A percentile compares a stretch with the other conserved stretches of the same genome.
phyloP scores from a whole-genome alignment of 176 grass and related monocot species.

The Oryza punctata region DNA sequence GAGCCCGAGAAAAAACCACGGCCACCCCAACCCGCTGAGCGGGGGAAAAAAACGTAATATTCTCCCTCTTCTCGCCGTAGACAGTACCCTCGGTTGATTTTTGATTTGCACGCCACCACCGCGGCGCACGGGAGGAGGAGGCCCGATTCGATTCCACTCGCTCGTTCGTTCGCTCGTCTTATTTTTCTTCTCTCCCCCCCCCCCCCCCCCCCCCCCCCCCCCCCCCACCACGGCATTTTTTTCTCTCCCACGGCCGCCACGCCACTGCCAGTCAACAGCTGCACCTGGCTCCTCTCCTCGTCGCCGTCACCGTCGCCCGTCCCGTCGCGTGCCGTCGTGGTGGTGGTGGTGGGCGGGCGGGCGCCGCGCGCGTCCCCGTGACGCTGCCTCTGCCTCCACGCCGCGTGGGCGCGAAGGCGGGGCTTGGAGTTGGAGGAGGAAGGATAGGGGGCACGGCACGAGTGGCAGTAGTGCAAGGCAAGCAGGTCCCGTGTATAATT shows the following conservation, averaged over 20 bases:
- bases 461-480: conserved; percentile 29
- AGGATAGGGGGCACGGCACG: conserved; percentile 42
- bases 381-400: conserved; percentile 14
- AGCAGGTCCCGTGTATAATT: conserved; percentile 17
- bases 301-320: background rate
- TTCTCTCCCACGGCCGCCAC: background rate
- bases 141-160: conserved; percentile 27
- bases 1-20: background rate
- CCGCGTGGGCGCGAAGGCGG: conserved; percentile 44
- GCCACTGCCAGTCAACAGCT: conserved; percentile 29
- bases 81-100: background rate
- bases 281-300: background rate
- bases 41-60: conserved; percentile 12
- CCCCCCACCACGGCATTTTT: background rate
- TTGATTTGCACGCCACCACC: conserved; percentile 8
- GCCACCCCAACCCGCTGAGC: background rate
- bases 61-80: background rate
- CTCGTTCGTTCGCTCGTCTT: conserved; percentile 19
- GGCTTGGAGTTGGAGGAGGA: conserved; percentile 22
- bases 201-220: background rate
- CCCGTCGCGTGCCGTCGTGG: conserved; percentile 2
- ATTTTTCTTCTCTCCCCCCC: background rate
- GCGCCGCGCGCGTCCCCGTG: conserved; percentile 12
- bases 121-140: background rate
- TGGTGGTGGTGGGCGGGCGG: background rate